Conservation (phyloP, 495 filamentous ascomycete genomes). For the Xylaria longipes region DNA sequence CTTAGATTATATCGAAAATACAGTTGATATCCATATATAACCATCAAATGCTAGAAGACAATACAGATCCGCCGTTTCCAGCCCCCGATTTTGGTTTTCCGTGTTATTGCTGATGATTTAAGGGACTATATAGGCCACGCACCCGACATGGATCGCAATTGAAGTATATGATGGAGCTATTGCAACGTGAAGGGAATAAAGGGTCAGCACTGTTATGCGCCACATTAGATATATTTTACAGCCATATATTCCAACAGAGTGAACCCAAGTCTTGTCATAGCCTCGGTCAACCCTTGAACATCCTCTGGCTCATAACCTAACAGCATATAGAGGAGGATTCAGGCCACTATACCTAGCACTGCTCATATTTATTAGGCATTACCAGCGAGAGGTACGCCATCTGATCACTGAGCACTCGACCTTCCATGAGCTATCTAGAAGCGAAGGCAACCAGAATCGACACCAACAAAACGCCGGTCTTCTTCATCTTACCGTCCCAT, state of each 20-base stretch:
- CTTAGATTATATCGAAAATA: background rate
- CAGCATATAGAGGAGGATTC: background rate
- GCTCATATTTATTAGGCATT: background rate
- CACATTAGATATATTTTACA: background rate
- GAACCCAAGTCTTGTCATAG: background rate
- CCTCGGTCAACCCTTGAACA: background rate
- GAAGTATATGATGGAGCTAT: background rate
- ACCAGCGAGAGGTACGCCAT: background rate
- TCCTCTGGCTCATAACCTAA: background rate
- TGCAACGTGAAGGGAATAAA: background rate
- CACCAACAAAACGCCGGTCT: background rate
- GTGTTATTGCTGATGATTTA: background rate
- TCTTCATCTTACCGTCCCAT: background rate
- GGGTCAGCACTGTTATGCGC: background rate
- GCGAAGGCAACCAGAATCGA: background rate
- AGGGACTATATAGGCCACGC: background rate
- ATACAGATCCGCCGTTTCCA: background rate
- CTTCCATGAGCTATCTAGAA: background rate
- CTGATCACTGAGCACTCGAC: background rate
- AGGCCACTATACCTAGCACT: background rate
- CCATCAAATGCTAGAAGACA: slow-evolving; percentile 3
- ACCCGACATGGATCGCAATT: background rate
- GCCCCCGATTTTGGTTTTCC: too few species aligned
- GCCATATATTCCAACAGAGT: background rate
- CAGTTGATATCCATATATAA: background rate